Evolutionary conservation across 352 stramenopile species (phyloP).

Genomic region (Phytophthora meadii): DNA sequence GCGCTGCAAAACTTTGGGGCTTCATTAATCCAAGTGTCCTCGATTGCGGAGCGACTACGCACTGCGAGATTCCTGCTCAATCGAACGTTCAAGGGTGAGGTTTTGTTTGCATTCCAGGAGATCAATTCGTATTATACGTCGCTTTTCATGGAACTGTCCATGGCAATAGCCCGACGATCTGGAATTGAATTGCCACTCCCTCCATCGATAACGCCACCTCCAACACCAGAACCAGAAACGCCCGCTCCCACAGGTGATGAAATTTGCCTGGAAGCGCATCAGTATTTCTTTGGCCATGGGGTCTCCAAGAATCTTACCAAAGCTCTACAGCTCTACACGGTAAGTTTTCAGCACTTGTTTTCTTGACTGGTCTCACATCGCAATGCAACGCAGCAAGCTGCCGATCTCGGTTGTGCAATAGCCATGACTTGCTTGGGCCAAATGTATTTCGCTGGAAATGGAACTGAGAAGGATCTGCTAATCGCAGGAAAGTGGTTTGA

Average conservation of each 20-base stretch:
- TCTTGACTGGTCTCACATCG: conserved; percentile 5
- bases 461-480: conserved; percentile 60
- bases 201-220: conserved; percentile 31
- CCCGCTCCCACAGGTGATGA: conserved; percentile 20
- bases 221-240: conserved; percentile 18
- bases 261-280: conserved; percentile 68
- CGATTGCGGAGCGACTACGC: conserved; percentile 61
- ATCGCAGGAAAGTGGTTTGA: conserved; percentile 63
- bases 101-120: conserved; percentile 85
- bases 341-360: conserved; percentile 18
- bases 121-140: conserved; percentile 89
- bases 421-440: conserved; percentile 72
- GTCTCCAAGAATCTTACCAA: conserved; percentile 41
- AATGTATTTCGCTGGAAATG: conserved; percentile 59
- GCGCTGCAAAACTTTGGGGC: conserved; percentile 81
- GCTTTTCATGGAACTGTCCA: conserved; percentile 84
- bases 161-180: conserved; percentile 64
- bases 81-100: conserved; percentile 75
- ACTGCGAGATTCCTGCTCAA: conserved; percentile 80
- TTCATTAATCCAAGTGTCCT: conserved; percentile 61
- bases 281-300: conserved; percentile 71
- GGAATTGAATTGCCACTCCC: conserved; percentile 60
- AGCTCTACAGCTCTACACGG: conserved; percentile 65
- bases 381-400: conserved; percentile 49
- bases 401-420: conserved; percentile 44